These are phyloP conservation scores for Saccharum spontaneum DNA, from an alignment of 176 grass and related monocot species.

Conservation along the genomic window DNA sequence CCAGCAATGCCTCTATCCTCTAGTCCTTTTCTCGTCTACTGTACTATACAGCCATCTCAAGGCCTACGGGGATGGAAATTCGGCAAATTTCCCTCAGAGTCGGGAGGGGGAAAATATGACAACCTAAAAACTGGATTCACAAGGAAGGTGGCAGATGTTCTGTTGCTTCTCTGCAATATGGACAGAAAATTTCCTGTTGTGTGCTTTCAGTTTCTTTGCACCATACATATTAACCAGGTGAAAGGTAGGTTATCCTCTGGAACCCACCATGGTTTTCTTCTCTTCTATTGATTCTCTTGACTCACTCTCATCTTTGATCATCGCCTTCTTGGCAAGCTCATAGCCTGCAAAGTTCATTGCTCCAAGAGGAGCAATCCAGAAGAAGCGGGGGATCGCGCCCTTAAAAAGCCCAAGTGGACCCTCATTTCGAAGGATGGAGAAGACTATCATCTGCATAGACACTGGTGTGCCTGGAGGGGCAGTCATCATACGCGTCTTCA, in stretches of 20 bases:
- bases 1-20: neutral
- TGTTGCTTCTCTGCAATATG: too few species aligned
- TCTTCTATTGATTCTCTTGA: constrained; percentile 3
- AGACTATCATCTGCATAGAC: constrained; percentile 82
- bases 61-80: neutral
- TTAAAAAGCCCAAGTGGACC: constrained; percentile 88
- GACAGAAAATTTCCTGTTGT: too few species aligned
- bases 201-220: constrained; percentile 1
- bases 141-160: too few species aligned
- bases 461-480: constrained; percentile 76
- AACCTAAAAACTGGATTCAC: too few species aligned
- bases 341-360: constrained; percentile 99
- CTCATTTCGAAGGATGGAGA: constrained; percentile 87
- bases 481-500: constrained; percentile 98
- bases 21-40: neutral
- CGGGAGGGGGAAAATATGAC: too few species aligned
- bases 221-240: neutral
- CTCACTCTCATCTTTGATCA: constrained; percentile 54
- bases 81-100: neutral
- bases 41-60: neutral
- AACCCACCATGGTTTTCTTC: constrained; percentile 28
- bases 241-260: constrained; percentile 20
- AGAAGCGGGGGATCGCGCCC: constrained; percentile 81
- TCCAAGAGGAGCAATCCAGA: constrained; percentile 93
- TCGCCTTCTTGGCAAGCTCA: constrained; percentile 90